Conservation (phyloP, 2,329 filamentous ascomycete species). For the Plenodomus lindquistii region DNA sequence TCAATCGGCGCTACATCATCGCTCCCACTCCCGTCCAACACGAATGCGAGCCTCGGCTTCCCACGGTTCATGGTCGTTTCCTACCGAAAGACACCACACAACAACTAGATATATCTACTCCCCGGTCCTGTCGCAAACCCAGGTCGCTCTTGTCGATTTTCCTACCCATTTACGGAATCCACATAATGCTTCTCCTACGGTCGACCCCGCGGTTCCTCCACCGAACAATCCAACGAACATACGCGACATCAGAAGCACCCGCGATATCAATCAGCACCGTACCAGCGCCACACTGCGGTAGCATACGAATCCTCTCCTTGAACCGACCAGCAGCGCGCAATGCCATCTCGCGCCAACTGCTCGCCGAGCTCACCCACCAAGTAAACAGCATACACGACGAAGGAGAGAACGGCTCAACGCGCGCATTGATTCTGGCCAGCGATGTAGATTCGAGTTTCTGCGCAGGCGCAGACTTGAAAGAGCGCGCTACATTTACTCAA, state of each 20-base stretch:
- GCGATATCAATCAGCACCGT: slow-evolving; percentile 73
- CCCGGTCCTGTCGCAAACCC: neutral
- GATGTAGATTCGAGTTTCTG: slow-evolving; percentile 89
- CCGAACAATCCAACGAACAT: slow-evolving; percentile 35
- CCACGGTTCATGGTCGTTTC: neutral
- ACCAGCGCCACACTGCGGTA: slow-evolving; percentile 76
- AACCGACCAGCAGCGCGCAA: slow-evolving; percentile 86
- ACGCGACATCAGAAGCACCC: slow-evolving; percentile 52
- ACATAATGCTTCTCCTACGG: slow-evolving; percentile 31
- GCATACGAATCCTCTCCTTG: slow-evolving; percentile 85
- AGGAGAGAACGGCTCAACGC: slow-evolving; percentile 62
- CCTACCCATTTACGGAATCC: neutral
- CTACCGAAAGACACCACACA: neutral
- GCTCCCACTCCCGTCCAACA: too few relatives aligned
- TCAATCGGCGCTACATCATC: too few relatives aligned
- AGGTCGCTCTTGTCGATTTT: neutral
- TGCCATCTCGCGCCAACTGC: slow-evolving; percentile 80
- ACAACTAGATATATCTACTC: neutral
- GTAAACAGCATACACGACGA: slow-evolving; percentile 71
- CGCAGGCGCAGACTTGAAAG: slow-evolving; percentile 92
- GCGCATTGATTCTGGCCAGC: slow-evolving; percentile 82
- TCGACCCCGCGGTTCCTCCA: slow-evolving; percentile 21
- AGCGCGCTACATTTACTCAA: slow-evolving; percentile 73
- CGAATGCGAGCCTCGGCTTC: neutral
- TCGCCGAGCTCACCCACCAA: slow-evolving; percentile 71